Evolutionary conservation across 495 filamentous ascomycete species (phyloP).

Genomic region (Schizothecium vesticola): DNA sequence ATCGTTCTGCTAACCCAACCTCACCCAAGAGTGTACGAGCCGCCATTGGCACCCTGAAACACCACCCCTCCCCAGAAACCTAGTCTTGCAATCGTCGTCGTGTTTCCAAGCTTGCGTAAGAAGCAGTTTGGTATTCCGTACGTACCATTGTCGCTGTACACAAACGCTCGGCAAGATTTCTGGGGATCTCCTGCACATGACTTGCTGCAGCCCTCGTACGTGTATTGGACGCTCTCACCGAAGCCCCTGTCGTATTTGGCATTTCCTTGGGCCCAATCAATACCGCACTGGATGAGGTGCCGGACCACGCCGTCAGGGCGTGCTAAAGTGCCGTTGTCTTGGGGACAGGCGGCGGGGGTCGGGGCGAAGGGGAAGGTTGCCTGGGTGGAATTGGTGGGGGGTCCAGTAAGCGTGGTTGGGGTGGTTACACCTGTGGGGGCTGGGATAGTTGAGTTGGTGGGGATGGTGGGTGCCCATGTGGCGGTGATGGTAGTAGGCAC

Average conservation of each 20-base stretch:
- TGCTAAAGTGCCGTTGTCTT: background rate
- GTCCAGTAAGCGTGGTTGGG: background rate
- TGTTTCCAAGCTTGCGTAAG: background rate
- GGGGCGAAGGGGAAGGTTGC: background rate
- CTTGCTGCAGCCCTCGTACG: background rate
- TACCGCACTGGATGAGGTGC: background rate
- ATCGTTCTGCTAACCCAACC: background rate
- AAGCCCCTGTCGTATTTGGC: background rate
- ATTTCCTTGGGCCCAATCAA: background rate
- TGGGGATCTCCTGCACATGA: background rate
- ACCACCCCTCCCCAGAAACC: background rate
- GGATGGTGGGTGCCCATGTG: background rate
- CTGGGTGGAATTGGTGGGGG: background rate
- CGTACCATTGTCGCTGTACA: background rate
- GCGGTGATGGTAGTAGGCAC: background rate
- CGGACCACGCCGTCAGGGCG: background rate
- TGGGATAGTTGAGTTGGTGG: background rate
- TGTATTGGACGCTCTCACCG: background rate
- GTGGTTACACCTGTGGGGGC: background rate
- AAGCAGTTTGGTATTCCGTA: background rate
- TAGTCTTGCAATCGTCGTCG: background rate
- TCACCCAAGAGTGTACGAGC: background rate
- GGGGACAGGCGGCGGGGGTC: background rate
- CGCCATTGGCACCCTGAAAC: background rate
- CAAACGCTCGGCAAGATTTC: background rate